Evolutionary conservation across 2,329 filamentous ascomycete species (phyloP), one percentile per base, ranked within the genome.

Genomic region (Phyllosticta capitalensis): DNA sequence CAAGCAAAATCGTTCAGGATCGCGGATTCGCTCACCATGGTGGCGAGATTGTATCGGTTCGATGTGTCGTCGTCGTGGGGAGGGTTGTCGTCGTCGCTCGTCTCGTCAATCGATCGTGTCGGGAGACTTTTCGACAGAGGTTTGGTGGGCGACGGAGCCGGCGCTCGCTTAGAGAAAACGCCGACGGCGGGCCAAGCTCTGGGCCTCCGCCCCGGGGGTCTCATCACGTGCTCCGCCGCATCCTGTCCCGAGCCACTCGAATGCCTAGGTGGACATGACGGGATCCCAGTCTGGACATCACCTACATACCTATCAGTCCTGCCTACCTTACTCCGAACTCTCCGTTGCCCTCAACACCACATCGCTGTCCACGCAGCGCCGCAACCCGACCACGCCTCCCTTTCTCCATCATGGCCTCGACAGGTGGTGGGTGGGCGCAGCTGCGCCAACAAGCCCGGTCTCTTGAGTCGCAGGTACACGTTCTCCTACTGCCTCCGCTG

Each of bases 401-500:
- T 26, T 52, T 17, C 60, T 55, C 45, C 26, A 55, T 53, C 50
- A 75, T 75, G 72, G 70, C 72, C 56, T 72, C 72, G 9, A 74
- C 72, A 21, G 72, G 71, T 28, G 72, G 70, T 48, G 73, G 91
- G 76, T 99, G 94, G 94, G 87, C 90, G 69, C 91, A 96, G 77
- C 82, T 97, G 66, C 89, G 94, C 68, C 91, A 96, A 73, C 92
- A 97, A 76, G 90, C 91, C 63, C 83, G 94, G 68, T 84, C 86
- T 52, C 80, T 96, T 63, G 94, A 99, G 75, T 90, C 87, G 62
- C 92, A 97, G 82, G 92, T 95, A 79, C 64, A 72, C 52, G 58
- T 4, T 26, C 3, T 26, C 24, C 19, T 61, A 24, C 58, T 33
- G 52, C 53, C 56, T 19, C n/a, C 56, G 17, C 56, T 21, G 38